Percentiles rank a stretch among this genome's conserved stretches.
phyloP scores from a whole-genome alignment of 1,139 yeast species.

The Candida neerlandica region DNA sequence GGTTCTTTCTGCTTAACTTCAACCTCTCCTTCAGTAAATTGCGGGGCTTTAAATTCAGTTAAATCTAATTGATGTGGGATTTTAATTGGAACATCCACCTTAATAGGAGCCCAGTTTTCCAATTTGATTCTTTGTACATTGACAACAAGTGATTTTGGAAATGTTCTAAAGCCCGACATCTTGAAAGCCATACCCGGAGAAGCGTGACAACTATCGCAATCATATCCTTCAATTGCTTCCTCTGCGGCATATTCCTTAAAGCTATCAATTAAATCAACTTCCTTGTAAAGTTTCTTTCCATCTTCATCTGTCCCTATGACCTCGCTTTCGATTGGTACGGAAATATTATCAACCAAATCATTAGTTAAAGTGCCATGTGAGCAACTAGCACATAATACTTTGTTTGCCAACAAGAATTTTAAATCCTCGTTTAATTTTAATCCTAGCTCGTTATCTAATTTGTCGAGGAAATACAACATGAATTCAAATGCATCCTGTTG shows the following conservation, averaged over 20 bases:
- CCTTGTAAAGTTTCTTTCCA: slow-evolving; percentile 48
- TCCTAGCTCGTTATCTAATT: slow-evolving; percentile 58
- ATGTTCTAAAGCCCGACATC: slow-evolving; percentile 55
- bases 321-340: slow-evolving; percentile 58
- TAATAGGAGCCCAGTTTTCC: slow-evolving; percentile 89
- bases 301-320: slow-evolving; percentile 42
- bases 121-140: slow-evolving; percentile 80
- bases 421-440: slow-evolving; percentile 51
- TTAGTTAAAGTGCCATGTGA: slow-evolving; percentile 57
- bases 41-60: slow-evolving; percentile 30
- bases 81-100: slow-evolving; percentile 71
- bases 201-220: slow-evolving; percentile 62
- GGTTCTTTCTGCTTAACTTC: slow-evolving; percentile 31
- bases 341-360: slow-evolving; percentile 68
- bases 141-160: slow-evolving; percentile 70
- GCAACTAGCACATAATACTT: slow-evolving; percentile 66
- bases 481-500: slow-evolving; percentile 98
- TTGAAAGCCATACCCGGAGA: slow-evolving; percentile 48
- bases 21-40: slow-evolving; percentile 42
- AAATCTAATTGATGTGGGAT: slow-evolving; percentile 54
- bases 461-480: slow-evolving; percentile 65
- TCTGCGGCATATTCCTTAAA: slow-evolving; percentile 47
- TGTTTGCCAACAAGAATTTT: slow-evolving; percentile 65
- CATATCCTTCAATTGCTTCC: slow-evolving; percentile 64
- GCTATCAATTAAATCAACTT: slow-evolving; percentile 55